Evolutionary conservation across 352 stramenopile species (phyloP), one percentile per base, ranked within the genome.

Genomic region (Phytophthora parvispora): DNA sequence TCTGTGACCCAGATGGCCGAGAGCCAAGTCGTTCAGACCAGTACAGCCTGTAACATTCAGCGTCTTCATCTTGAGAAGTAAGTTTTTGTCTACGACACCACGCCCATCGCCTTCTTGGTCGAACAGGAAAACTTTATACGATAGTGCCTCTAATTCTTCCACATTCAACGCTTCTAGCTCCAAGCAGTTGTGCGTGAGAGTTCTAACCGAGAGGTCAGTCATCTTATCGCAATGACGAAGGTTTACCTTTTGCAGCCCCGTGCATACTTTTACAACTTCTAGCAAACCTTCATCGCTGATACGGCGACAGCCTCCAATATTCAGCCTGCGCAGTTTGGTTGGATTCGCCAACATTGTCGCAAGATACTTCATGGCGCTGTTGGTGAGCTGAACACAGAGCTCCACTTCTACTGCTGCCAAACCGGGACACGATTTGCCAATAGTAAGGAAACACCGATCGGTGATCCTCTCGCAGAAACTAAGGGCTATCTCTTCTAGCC

Each of bases 151-250:
- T 25, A 98, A 62, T 15, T 98, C 94, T 54, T 97, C 86, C n/a
- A 98, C 58, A 31, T 93, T 87, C 13, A 98, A 64, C 4, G 63
- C 47, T 40, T 96, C 77, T 0, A 98, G 67, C 16, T 97, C 78
- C 31, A 96, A 74, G 20, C 87, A 97, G 63, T 96, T 92, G 63
- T 97, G 91, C 1, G 86, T 97, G 20, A 98, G 67, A 0, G 72
- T 59, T 16, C 82, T 75, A 16, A 96, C 59, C 10, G 89, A 93
- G 1, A 72, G 15, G 52, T 97, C 87, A 1, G 93, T 97, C 15
- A 98, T 74, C n/a, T 85, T 86, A 60, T 98, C 90, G 31, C 92
- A 95, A 28, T 81, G 77, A 4, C 80, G 75, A 24, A 98, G 32
- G 49, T 97, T 97, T 12, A 98, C 77, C 8, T 85, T 65, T 28